These are phyloP conservation scores for Ceratocystis ficicola DNA, from an alignment of 2,329 filamentous ascomycete species.

Conservation along the genomic window DNA sequence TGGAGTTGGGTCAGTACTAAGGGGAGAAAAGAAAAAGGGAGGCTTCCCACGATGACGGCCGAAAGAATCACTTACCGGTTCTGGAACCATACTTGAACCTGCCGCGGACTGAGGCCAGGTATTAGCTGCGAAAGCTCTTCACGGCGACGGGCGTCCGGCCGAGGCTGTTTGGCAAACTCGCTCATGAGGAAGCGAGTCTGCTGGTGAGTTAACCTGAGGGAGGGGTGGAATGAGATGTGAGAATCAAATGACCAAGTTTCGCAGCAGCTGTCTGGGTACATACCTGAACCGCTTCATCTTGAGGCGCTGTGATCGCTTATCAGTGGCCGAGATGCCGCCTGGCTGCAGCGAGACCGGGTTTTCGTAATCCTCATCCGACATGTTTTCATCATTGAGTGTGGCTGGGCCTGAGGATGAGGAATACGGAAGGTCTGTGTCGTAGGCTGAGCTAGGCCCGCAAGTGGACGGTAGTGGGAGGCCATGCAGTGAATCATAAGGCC, in stretches of 20 bases:
- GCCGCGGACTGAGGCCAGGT: slow-evolving; percentile 76
- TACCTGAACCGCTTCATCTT: slow-evolving; percentile 76
- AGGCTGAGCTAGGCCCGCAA: not conserved
- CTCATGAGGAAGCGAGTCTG: slow-evolving; percentile 97
- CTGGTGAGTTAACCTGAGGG: slow-evolving; percentile 70
- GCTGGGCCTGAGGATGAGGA: not conserved
- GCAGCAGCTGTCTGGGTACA: slow-evolving; percentile 19
- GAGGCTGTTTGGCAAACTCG: slow-evolving; percentile 88
- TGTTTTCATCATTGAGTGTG: slow-evolving; percentile 46
- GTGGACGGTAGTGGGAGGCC: not conserved
- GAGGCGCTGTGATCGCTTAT: slow-evolving; percentile 44
- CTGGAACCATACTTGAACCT: slow-evolving; percentile 98
- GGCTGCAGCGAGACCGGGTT: slow-evolving; percentile 31
- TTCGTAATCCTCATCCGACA: slow-evolving; percentile 29
- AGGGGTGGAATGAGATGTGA: not conserved
- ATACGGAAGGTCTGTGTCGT: not conserved
- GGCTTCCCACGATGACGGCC: not conserved
- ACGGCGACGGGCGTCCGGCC: slow-evolving; percentile 82
- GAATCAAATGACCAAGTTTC: not conserved
- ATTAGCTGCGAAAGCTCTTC: slow-evolving; percentile 82
- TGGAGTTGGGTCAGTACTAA: not conserved
- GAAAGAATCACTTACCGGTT: slow-evolving; percentile 55
- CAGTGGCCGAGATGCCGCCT: slow-evolving; percentile 36
- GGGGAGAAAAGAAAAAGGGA: not conserved
- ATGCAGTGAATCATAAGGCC: not conserved